phyloP scores from a whole-genome alignment of 176 grass and related monocot genomes.

The Cocos nucifera region DNA sequence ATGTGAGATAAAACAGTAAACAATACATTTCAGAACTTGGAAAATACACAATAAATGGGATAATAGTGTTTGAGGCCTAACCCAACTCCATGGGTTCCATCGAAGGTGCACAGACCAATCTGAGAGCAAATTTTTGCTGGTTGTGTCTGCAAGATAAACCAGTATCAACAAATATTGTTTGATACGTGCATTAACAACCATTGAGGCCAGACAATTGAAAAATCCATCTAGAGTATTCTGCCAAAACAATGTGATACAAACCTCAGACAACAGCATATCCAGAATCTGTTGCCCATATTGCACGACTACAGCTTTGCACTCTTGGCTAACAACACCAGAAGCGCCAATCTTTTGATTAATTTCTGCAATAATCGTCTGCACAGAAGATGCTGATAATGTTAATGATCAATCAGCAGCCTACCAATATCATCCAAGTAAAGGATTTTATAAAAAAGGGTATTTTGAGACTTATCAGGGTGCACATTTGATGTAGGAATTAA shows the following conservation, averaged over 20 bases:
- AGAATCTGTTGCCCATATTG: constrained; percentile 90
- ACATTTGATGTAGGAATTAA: no score
- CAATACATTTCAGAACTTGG: no score
- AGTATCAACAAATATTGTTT: background rate
- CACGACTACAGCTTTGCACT: constrained; percentile 89
- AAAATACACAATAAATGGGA: background rate
- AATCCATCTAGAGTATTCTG: no score
- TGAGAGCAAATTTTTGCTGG: constrained; percentile 51
- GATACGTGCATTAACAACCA: no score
- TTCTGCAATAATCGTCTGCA: constrained; percentile 73
- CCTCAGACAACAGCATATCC: constrained; percentile 65
- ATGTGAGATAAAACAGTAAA: background rate
- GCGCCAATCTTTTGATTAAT: constrained; percentile 94
- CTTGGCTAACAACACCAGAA: constrained; percentile 78
- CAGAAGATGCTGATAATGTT: background rate
- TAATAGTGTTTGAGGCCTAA: background rate
- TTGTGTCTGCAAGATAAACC: constrained; percentile 38
- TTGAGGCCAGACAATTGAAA: background rate
- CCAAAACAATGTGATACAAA: constrained; percentile 13
- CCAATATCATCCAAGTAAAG: no score
- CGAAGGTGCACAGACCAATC: constrained; percentile 52
- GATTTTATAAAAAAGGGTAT: no score
- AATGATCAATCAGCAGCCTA: no score
- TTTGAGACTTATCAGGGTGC: no score
- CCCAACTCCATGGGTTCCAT: constrained; percentile 49